phyloP scores from a whole-genome alignment of 495 filamentous ascomycete species.

The Annulohypoxylon nitens region DNA sequence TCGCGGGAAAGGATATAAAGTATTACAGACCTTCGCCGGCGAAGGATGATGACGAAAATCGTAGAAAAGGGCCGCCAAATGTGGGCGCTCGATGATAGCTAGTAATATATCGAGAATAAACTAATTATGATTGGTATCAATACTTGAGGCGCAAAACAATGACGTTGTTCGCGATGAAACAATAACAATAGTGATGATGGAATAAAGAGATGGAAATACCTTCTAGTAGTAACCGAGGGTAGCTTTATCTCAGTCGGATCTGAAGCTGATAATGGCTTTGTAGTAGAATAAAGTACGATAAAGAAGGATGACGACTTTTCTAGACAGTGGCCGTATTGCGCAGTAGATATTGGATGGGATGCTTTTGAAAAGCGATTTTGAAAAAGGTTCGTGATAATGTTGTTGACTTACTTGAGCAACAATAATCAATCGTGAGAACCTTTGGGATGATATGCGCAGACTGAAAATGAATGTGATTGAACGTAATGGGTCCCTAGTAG shows the following conservation, averaged over 20 bases:
- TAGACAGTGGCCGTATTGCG: neutral
- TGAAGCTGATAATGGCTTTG: neutral
- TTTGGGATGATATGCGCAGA: neutral
- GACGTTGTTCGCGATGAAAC: neutral
- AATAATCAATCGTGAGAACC: neutral
- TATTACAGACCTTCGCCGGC: neutral
- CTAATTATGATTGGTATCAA: too few species aligned
- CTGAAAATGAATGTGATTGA: neutral
- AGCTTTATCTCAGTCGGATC: neutral
- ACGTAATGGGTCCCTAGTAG: neutral
- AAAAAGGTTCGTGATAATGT: neutral
- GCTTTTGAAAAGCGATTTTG: neutral
- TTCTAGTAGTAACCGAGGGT: neutral
- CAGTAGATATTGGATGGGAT: neutral
- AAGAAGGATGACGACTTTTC: neutral
- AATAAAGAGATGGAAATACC: neutral
- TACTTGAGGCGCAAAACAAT: slow-evolving; percentile 6
- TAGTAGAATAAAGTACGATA: neutral
- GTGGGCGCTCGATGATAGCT: neutral
- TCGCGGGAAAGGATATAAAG: neutral
- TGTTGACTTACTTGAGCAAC: neutral
- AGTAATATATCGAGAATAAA: neutral
- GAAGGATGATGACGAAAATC: neutral
- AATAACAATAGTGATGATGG: neutral
- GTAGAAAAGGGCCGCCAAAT: too few species aligned